These are phyloP conservation scores for Helichrysum umbraculigerum DNA, from an alignment of 129 eudicot genomes.

Conservation along the genomic window DNA sequence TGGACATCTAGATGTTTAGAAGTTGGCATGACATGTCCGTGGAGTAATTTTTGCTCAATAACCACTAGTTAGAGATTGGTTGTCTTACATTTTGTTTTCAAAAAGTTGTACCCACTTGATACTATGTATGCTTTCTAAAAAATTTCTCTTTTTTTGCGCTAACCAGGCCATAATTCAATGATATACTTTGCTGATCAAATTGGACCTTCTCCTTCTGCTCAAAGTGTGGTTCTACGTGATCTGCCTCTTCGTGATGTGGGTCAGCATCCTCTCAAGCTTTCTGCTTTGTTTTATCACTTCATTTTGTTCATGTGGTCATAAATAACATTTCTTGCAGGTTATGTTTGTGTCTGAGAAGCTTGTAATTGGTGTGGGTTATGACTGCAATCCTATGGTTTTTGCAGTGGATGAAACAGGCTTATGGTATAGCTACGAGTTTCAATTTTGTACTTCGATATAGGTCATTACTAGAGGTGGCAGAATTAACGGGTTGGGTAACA, in stretches of 20 bases:
- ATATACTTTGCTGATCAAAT: slow-evolving; percentile 92
- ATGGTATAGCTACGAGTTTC: slow-evolving; percentile 53
- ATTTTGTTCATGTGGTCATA: slow-evolving; percentile 23
- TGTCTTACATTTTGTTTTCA: neutral
- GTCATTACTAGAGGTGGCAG: slow-evolving; percentile 3
- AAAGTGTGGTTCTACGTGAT: slow-evolving; percentile 91
- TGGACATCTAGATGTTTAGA: neutral
- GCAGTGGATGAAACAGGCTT: slow-evolving; percentile 78
- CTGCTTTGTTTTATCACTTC: slow-evolving; percentile 13
- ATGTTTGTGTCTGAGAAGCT: slow-evolving; percentile 89
- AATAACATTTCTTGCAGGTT: slow-evolving; percentile 49
- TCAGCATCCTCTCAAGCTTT: slow-evolving; percentile 82
- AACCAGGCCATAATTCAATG: slow-evolving; percentile 92
- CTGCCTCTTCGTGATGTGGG: slow-evolving; percentile 99
- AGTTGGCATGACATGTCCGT: neutral
- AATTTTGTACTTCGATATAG: neutral
- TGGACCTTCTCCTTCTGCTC: slow-evolving; percentile 95
- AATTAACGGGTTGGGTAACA: slow-evolving; percentile 3
- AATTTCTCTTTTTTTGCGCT: neutral
- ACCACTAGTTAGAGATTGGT: neutral
- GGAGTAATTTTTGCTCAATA: neutral
- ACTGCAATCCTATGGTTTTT: slow-evolving; percentile 95
- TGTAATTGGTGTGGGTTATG: slow-evolving; percentile 92
- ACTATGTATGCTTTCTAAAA: neutral
- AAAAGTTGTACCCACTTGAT: neutral